A percentile compares a stretch with the other conserved stretches of the same genome.
phyloP scores from a whole-genome alignment of 2,329 filamentous ascomycete genomes.

The Triangularia verruculosa region DNA sequence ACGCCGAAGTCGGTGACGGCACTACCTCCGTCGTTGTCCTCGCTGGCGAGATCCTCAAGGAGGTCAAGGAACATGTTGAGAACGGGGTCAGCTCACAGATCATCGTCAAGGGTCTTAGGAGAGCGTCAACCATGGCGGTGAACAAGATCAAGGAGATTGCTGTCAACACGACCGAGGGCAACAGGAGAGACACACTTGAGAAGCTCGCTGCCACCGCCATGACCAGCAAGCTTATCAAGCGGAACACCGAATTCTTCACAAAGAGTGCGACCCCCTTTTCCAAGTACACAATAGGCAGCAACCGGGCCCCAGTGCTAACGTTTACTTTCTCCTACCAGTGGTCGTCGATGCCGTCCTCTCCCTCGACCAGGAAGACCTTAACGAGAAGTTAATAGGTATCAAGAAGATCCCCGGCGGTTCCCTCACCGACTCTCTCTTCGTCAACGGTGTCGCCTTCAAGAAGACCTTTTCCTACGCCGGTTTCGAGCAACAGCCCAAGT shows the following conservation, averaged over 20 bases:
- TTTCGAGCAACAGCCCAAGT: conserved; percentile 98
- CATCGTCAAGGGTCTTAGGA: conserved; percentile 93
- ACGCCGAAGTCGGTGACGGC: conserved; percentile 96
- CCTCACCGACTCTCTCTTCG: conserved; percentile 91
- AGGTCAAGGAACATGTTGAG: conserved; percentile 93
- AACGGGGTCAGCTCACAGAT: conserved; percentile 96
- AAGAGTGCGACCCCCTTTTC: conserved; percentile 61
- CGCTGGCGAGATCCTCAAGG: conserved; percentile 96
- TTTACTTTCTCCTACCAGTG: conserved; percentile 54
- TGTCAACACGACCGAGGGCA: conserved; percentile 76
- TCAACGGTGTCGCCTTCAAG: conserved; percentile 98
- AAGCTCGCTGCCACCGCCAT: conserved; percentile 95
- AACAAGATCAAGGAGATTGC: conserved; percentile 99
- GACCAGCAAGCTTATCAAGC: conserved; percentile 99
- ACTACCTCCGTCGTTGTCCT: conserved; percentile 97
- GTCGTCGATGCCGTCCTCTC: conserved; percentile 95
- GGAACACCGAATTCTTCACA: conserved; percentile 95
- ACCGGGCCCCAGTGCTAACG: not conserved
- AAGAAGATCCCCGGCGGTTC: conserved; percentile 98
- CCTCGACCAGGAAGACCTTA: conserved; percentile 92
- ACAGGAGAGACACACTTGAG: conserved; percentile 79
- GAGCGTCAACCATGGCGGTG: conserved; percentile 83
- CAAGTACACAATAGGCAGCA: not conserved
- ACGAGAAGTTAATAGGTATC: conserved; percentile 96
- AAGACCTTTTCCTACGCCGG: conserved; percentile 99